Evolutionary conservation across 805 yeast species (phyloP).

Genomic region (Isabelozyma heimii): DNA sequence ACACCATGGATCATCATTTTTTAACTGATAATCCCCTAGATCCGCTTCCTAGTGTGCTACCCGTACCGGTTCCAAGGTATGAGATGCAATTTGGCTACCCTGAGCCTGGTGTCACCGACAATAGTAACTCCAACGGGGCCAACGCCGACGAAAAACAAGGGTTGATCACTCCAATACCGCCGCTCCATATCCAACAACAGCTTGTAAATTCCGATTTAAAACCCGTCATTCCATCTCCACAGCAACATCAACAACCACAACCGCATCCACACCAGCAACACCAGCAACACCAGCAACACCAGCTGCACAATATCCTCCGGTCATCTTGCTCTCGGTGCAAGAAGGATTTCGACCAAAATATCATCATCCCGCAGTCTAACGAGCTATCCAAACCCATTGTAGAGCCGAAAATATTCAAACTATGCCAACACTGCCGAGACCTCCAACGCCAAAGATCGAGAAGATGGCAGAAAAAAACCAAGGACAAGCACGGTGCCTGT

Average conservation of each 20-base stretch:
- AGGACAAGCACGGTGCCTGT: conserved; percentile 60
- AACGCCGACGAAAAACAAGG: conserved; percentile 6
- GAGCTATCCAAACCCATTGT: conserved; percentile 24
- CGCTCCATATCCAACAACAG: conserved; percentile 43
- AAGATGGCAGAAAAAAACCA: conserved; percentile 64
- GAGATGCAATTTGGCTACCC: neutral
- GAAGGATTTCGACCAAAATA: conserved; percentile 50
- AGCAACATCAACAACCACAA: neutral
- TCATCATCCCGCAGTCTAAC: conserved; percentile 27
- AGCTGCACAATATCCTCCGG: conserved; percentile 17
- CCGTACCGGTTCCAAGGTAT: neutral
- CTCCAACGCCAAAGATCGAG: conserved; percentile 60
- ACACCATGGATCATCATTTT: conserved; percentile 13
- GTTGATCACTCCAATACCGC: conserved; percentile 37
- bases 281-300: neutral
- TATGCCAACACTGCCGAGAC: conserved; percentile 65
- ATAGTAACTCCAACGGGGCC: neutral
- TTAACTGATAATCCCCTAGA: conserved; percentile 14
- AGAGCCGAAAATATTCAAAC: conserved; percentile 46
- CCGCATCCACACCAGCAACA: neutral
- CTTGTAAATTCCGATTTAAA: conserved; percentile 15
- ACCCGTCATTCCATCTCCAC: neutral
- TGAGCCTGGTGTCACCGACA: neutral
- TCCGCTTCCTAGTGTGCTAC: conserved; percentile 4
- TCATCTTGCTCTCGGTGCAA: conserved; percentile 56